phyloP scores from a whole-genome alignment of 2,329 filamentous ascomycete genomes.

The Berkeleyomyces basicola region DNA sequence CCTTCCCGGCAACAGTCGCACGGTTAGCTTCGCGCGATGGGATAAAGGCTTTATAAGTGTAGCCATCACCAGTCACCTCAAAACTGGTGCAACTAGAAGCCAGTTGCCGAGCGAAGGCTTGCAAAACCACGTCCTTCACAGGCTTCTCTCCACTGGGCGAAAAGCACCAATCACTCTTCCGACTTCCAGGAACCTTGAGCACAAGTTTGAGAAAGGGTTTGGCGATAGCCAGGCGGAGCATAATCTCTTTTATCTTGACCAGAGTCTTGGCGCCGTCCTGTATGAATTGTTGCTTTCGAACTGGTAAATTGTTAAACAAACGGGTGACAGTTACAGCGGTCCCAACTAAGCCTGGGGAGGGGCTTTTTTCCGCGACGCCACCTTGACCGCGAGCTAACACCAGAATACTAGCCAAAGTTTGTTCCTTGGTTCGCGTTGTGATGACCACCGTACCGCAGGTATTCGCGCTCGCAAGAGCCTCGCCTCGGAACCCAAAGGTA shows the following conservation, averaged over 20 bases:
- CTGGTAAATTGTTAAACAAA: slow-evolving; percentile 44
- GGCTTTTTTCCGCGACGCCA: slow-evolving; percentile 19
- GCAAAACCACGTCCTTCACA: slow-evolving; percentile 40
- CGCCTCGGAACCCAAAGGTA: slow-evolving; percentile 60
- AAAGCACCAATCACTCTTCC: slow-evolving; percentile 41
- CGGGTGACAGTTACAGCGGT: slow-evolving; percentile 47
- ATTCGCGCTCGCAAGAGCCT: slow-evolving; percentile 52
- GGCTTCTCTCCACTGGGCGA: slow-evolving; percentile 34
- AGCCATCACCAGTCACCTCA: slow-evolving; percentile 21
- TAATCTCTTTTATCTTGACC: slow-evolving; percentile 38
- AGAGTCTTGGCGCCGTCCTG: slow-evolving; percentile 43
- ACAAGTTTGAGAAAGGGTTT: slow-evolving; percentile 44
- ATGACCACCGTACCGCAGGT: slow-evolving; percentile 42
- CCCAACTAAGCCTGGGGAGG: slow-evolving; percentile 41
- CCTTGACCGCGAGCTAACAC: slow-evolving; percentile 23
- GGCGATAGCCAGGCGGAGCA: slow-evolving; percentile 50
- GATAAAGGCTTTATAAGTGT: slow-evolving; percentile 38
- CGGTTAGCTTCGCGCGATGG: slow-evolving; percentile 32
- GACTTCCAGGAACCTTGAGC: slow-evolving; percentile 41
- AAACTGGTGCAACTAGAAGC: slow-evolving; percentile 36
- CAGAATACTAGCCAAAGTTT: slow-evolving; percentile 39
- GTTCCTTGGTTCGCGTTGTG: slow-evolving; percentile 45
- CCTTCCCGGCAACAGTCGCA: slow-evolving; percentile 27
- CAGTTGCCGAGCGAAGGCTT: slow-evolving; percentile 42
- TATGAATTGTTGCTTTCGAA: slow-evolving; percentile 40